Base-by-base conservation (phyloP, 164 flowering plant genomes). In the Magnolia officinalis region DNA sequence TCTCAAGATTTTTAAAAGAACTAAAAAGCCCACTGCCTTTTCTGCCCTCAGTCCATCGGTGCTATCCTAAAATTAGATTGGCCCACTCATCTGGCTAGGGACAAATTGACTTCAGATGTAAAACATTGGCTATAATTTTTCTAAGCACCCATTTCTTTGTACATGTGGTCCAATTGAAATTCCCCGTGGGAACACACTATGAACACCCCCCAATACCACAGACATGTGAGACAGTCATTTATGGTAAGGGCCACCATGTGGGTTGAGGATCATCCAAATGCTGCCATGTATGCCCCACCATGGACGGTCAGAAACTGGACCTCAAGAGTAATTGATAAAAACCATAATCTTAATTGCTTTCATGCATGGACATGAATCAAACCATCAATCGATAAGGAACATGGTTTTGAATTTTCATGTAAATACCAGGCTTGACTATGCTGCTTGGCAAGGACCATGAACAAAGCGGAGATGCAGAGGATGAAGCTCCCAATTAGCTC, bases 371-470 rank as follows among this genome's bases (percentile, higher is more conserved):
- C 64, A 24, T 29, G 8, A 19, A 50, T 49, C 10, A 50, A 45
- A 58, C 6, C 50, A 23, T 9, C 26, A 74, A 55, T 8, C 1
- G 13, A 61, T 16, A 61, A 63, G 61, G 68, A 23, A 76, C 13
- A 37, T 63, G 11, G 2, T 11, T 4, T 58, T 51, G 61, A 37
- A 55, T 55, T 55, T 55, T 55, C 18, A 11, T 4, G 64, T 14
- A 52, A 23, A 1, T 84, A 95, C 98, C 98, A 84, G 99, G 97
- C 67, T 82, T 88, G 74, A 93, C 85, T 63, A 91, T 75, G 63
- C 80, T 90, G 85, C 90, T 88, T n/a, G 98, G 98, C 72, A 96
- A 73, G 67, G 78, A 94, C 87, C 94, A 96, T 88, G 83, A 91
- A 90, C 77, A 94, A 10, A 18, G 99, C 82, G 21, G 99, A 91